A percentile compares a stretch with the other conserved stretches of the same genome.
Conservation (phyloP, 305 asterid genomes). For the Fraxinus nigra region DNA sequence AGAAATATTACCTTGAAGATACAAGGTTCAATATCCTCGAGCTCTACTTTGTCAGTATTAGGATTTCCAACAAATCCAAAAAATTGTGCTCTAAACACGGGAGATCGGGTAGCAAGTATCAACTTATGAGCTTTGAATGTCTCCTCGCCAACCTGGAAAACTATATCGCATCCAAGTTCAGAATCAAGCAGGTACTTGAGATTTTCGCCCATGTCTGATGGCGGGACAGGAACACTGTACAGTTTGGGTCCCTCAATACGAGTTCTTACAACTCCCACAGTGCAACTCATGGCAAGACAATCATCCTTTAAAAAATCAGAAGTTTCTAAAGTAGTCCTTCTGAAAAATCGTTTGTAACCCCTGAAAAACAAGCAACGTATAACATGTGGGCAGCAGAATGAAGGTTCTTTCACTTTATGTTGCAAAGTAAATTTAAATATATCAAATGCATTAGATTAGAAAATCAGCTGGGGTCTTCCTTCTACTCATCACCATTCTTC, state of each 20-base stretch:
- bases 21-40: conserved; percentile 77
- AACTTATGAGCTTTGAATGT: conserved; percentile 79
- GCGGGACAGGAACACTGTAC: conserved; percentile 55
- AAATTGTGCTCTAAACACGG: conserved; percentile 93
- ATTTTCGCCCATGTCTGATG: conserved; percentile 83
- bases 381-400: background rate
- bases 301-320: conserved; percentile 93
- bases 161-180: conserved; percentile 63
- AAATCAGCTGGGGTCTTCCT: background rate
- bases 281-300: conserved; percentile 80
- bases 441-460: background rate
- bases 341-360: conserved; percentile 90
- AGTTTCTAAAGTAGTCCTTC: conserved; percentile 68
- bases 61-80: conserved; percentile 80
- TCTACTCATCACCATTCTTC: background rate
- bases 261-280: conserved; percentile 92
- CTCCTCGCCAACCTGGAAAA: conserved; percentile 76
- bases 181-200: conserved; percentile 65
- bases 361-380: conserved; percentile 42
- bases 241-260: conserved; percentile 76
- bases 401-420: background rate
- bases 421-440: conserved; percentile 1
- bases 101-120: conserved; percentile 91
- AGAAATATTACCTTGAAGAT: conserved; percentile 59
- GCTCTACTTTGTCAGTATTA: conserved; percentile 46